These are phyloP conservation scores for Thraustochytrium sp. DNA, from an alignment of 352 stramenopile genomes.

Conservation along the genomic window DNA sequence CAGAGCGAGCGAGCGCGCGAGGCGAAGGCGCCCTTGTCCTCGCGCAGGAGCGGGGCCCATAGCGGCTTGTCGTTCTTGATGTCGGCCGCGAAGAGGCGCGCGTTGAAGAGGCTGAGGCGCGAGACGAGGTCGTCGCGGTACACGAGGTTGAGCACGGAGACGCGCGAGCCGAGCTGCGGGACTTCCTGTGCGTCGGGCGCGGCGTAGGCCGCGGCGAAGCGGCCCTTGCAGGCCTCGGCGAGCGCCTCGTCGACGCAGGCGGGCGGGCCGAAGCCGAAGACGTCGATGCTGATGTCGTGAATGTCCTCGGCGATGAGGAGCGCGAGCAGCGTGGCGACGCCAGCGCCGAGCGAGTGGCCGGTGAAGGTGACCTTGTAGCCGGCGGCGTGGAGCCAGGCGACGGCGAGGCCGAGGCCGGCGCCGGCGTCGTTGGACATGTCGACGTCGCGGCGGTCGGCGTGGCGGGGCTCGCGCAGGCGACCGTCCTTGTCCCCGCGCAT, in stretches of 20 bases:
- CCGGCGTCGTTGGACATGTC: slow-evolving; percentile 11
- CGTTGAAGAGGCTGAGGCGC: slow-evolving; percentile 39
- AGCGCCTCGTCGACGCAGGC: slow-evolving; percentile 33
- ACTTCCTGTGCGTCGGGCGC: neutral
- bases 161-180: neutral
- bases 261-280: slow-evolving; percentile 25
- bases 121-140: slow-evolving; percentile 35
- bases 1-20: neutral
- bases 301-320: slow-evolving; percentile 2
- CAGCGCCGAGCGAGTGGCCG: slow-evolving; percentile 33
- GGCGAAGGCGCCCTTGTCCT: slow-evolving; percentile 5
- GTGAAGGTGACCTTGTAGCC: slow-evolving; percentile 25
- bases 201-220: neutral
- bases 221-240: slow-evolving; percentile 29
- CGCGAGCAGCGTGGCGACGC: slow-evolving; percentile 12
- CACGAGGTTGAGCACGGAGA: slow-evolving; percentile 29
- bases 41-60: neutral
- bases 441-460: neutral
- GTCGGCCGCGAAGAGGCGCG: slow-evolving; percentile 7
- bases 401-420: neutral
- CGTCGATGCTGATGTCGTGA: neutral
- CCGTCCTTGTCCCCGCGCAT: neutral
- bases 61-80: slow-evolving; percentile 12
- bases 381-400: neutral
- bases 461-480: neutral